phyloP scores from a whole-genome alignment of 805 yeast genomes.

The Suhomyces sp. region DNA sequence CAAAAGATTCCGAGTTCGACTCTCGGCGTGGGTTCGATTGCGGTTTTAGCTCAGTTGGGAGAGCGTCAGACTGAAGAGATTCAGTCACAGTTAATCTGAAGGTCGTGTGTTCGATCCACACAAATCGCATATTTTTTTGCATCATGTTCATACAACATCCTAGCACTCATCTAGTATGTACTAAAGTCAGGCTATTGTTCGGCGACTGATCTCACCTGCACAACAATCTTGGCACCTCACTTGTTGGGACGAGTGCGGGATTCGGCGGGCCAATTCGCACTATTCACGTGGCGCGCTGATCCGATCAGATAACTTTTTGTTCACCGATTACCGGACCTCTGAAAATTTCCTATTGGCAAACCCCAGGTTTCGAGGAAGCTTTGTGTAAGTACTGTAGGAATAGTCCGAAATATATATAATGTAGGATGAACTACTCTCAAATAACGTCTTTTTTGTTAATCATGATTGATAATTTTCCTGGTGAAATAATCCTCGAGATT shows the following conservation, averaged over 20 bases:
- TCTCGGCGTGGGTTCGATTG: slow-evolving; percentile 21
- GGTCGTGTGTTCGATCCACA: slow-evolving; percentile 91
- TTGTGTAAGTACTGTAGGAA: not conserved
- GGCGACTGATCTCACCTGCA: not conserved
- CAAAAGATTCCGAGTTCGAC: slow-evolving; percentile 24
- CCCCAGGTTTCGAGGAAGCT: not conserved
- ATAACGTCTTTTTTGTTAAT: not conserved
- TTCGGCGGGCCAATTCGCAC: not conserved
- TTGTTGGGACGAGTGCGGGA: not conserved
- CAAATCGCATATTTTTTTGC: slow-evolving; percentile 46
- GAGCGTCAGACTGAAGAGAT: slow-evolving; percentile 36
- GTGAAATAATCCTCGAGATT: slow-evolving; percentile 8
- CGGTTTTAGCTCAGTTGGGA: slow-evolving; percentile 37
- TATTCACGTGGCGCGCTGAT: slow-evolving; percentile 2
- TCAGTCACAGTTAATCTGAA: slow-evolving; percentile 53
- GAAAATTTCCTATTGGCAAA: slow-evolving; percentile 3
- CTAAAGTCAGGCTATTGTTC: not conserved
- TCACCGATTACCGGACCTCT: slow-evolving; percentile 4
- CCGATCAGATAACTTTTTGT: slow-evolving; percentile 11
- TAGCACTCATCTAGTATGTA: no score
- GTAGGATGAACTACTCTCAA: not conserved
- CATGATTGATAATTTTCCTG: slow-evolving; percentile 8
- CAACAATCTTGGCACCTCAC: not conserved
- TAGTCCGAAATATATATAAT: not conserved
- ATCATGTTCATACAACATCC: not conserved